Evolutionary conservation across 164 flowering plant genomes (phyloP).

Genomic region (grape (Vitis vinifera)): DNA sequence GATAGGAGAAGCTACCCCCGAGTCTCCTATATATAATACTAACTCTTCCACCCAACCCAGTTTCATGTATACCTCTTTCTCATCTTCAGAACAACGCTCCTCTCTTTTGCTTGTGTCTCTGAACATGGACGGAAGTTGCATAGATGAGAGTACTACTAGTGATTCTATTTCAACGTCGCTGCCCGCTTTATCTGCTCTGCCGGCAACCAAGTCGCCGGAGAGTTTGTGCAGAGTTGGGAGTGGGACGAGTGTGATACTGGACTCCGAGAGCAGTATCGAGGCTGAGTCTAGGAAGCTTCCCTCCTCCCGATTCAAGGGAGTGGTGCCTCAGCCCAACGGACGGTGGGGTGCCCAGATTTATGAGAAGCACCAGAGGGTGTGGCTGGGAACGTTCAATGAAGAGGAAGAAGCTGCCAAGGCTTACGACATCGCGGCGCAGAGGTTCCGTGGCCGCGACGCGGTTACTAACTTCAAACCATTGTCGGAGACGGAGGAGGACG

Average conservation of each 20-base stretch:
- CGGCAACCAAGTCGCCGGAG: constrained; percentile 25
- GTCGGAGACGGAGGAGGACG: constrained; percentile 26
- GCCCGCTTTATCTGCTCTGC: constrained; percentile 6
- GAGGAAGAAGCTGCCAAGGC: constrained; percentile 59
- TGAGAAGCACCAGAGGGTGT: constrained; percentile 72
- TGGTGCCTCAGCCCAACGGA: constrained; percentile 73
- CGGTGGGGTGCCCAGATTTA: constrained; percentile 78
- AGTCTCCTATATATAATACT: too few species aligned
- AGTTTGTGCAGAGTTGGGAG: constrained; percentile 68
- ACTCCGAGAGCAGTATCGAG: constrained; percentile 31
- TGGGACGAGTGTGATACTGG: constrained; percentile 30
- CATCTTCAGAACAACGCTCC: too few species aligned
- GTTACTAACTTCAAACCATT: constrained; percentile 56
- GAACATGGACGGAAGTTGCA: constrained; percentile 52
- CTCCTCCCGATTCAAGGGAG: constrained; percentile 65
- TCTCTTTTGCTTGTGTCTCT: too few species aligned
- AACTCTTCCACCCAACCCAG: not conserved
- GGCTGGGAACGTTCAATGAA: constrained; percentile 69
- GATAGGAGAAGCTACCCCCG: too few species aligned
- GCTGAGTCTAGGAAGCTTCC: constrained; percentile 66
- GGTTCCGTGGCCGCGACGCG: constrained; percentile 68
- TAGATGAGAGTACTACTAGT: constrained; percentile 24
- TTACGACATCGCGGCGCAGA: constrained; percentile 64
- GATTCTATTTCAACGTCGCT: constrained; percentile 26
- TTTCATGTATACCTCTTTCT: too few species aligned